Evolutionary conservation across 2,329 filamentous ascomycete species (phyloP).

Genomic region (Calonectria pseudoturangicola): DNA sequence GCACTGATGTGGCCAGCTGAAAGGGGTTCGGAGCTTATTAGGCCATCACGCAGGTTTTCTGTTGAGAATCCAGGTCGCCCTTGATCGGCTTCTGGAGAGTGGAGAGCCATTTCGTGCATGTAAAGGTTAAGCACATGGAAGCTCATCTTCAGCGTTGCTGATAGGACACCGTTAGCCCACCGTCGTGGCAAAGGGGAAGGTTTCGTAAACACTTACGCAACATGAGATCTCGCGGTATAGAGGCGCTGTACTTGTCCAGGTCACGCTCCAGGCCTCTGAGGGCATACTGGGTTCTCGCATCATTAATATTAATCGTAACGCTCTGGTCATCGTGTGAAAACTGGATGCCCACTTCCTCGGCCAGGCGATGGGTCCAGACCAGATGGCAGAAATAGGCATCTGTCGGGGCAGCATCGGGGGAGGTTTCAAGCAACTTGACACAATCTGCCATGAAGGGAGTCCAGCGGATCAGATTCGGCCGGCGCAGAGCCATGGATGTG

Average conservation of each 20-base stretch:
- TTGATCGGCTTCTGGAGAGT: constrained; percentile 77
- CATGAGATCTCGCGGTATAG: constrained; percentile 71
- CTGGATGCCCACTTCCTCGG: constrained; percentile 80
- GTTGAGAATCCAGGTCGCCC: constrained; percentile 68
- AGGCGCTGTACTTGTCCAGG: constrained; percentile 74
- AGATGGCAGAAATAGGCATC: constrained; percentile 76
- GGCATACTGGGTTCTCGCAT: constrained; percentile 78
- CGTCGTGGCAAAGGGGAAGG: neutral
- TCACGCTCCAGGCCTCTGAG: constrained; percentile 80
- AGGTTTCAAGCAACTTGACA: constrained; percentile 72
- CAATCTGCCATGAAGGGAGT: constrained; percentile 77
- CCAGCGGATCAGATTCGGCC: constrained; percentile 77
- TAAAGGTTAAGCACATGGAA: constrained; percentile 81
- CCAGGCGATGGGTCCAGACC: constrained; percentile 76
- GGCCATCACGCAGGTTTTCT: constrained; percentile 65
- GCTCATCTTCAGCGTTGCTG: constrained; percentile 77
- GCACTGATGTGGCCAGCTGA: constrained; percentile 77
- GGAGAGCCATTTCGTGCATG: constrained; percentile 85
- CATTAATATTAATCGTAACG: constrained; percentile 72
- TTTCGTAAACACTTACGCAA: constrained; percentile 69
- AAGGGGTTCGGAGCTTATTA: constrained; percentile 63
- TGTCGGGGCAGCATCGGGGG: constrained; percentile 72
- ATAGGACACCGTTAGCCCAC: constrained; percentile 35
- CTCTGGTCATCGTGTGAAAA: constrained; percentile 80
- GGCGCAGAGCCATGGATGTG: constrained; percentile 76